Percentiles rank a stretch among this genome's conserved stretches.
phyloP scores from a whole-genome alignment of 257 asterid species.

The Solanum appendiculatum region DNA sequence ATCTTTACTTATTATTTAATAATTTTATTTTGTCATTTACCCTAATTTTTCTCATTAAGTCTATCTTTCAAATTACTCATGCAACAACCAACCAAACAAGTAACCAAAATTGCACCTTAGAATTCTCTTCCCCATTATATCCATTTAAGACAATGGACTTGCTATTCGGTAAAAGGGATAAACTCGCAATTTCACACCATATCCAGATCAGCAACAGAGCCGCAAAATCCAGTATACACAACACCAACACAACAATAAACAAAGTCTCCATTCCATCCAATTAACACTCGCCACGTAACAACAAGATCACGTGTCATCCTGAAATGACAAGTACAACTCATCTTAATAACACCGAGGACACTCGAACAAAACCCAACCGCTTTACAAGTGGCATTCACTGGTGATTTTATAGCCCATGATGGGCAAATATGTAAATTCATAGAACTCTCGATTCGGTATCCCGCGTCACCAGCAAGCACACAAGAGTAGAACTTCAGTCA shows the following conservation, averaged over 20 bases:
- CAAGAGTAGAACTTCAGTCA: neutral
- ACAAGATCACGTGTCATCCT: neutral
- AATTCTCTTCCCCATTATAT: neutral
- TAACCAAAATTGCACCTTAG: neutral
- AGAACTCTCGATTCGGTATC: neutral
- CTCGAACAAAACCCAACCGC: neutral
- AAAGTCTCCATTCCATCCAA: neutral
- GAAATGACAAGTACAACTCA: accelerated
- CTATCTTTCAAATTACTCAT: neutral
- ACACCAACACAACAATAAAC: neutral
- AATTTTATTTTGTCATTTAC: neutral
- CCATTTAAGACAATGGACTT: neutral
- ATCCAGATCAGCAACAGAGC: no score
- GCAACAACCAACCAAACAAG: neutral
- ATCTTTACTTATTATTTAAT: neutral
- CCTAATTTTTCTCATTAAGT: neutral
- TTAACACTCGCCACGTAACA: neutral
- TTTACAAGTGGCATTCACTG: neutral
- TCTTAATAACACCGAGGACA: no score
- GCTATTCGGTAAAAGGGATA: neutral
- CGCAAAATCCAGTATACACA: neutral
- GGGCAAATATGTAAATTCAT: neutral
- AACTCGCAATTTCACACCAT: neutral
- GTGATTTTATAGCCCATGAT: neutral
- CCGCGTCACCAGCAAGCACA: slow-evolving; percentile 4